Evolutionary conservation across 345 rosid genomes (phyloP).

Genomic region (Anacardium occidentale): DNA sequence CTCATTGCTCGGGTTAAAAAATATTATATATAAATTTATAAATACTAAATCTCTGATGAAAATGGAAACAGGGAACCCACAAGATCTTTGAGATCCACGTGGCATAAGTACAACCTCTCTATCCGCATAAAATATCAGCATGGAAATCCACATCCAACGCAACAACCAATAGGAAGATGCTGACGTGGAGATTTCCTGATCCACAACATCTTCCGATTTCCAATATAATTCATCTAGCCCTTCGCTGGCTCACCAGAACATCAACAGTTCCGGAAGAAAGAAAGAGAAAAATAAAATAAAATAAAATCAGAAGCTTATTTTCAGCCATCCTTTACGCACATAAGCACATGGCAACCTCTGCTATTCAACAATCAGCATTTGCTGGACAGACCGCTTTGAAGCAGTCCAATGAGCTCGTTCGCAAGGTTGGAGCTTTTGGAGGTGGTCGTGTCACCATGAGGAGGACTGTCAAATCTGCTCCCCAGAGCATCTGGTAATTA

Average conservation of each 20-base stretch:
- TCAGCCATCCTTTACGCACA: too few species aligned
- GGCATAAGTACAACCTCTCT: slow-evolving; percentile 38
- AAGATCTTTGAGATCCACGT: slow-evolving; percentile 40
- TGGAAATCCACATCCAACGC: slow-evolving; percentile 42
- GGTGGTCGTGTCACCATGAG: slow-evolving; percentile 80
- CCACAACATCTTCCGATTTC: slow-evolving; percentile 27
- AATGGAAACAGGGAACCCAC: too few species aligned
- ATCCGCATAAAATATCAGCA: slow-evolving; percentile 27
- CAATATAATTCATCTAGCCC: slow-evolving; percentile 33
- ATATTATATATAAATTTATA: too few species aligned
- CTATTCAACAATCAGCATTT: slow-evolving; percentile 78
- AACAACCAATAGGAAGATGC: slow-evolving; percentile 40
- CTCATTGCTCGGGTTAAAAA: too few species aligned
- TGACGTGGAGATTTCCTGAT: slow-evolving; percentile 56
- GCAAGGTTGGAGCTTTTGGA: slow-evolving; percentile 57
- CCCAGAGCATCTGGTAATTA: slow-evolving; percentile 81
- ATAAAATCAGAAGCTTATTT: background rate
- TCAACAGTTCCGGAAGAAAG: background rate
- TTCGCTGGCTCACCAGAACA: background rate
- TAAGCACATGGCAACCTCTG: slow-evolving; percentile 75
- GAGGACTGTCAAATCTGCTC: slow-evolving; percentile 73
- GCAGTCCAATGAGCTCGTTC: slow-evolving; percentile 66
- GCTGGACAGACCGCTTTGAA: slow-evolving; percentile 72
- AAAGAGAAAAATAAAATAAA: too few species aligned
- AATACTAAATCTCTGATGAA: too few species aligned